A percentile compares a stretch with the other conserved stretches of the same genome.
phyloP scores from a whole-genome alignment of 352 stramenopile species.

The Globisporangium paddicum region DNA sequence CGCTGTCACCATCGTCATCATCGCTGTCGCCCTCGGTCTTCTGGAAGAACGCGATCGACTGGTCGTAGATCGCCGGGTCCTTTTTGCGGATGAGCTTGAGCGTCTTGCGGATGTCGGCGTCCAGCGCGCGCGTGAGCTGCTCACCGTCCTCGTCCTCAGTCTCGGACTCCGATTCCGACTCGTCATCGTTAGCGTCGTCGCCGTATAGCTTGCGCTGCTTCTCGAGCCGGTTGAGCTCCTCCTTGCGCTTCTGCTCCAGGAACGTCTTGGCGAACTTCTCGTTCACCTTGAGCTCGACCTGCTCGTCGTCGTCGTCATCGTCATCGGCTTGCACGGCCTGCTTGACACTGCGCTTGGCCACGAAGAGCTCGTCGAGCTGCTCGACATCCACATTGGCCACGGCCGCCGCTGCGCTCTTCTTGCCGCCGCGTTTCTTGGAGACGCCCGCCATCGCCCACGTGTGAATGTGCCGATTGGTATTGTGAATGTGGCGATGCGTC shows the following conservation, averaged over 20 bases:
- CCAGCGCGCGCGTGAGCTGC: constrained; percentile 64
- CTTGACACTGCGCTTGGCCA: constrained; percentile 19
- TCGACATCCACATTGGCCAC: not conserved
- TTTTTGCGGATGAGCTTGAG: constrained; percentile 89
- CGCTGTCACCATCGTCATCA: constrained; percentile 20
- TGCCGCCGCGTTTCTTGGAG: constrained; percentile 10
- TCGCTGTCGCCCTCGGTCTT: constrained; percentile 21
- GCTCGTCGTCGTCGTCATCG: constrained; percentile 10
- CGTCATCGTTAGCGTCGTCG: constrained; percentile 30
- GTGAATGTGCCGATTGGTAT: not conserved
- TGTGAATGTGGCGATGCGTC: constrained; percentile 9
- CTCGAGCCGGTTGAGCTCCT: constrained; percentile 63
- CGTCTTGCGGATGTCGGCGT: constrained; percentile 77
- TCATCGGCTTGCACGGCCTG: constrained; percentile 1
- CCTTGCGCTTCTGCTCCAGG: constrained; percentile 72
- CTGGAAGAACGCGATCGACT: constrained; percentile 88
- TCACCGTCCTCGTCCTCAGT: constrained; percentile 84
- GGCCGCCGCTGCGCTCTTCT: constrained; percentile 1
- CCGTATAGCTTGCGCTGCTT: constrained; percentile 30
- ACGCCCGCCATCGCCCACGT: not conserved
- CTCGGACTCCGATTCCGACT: constrained; percentile 72
- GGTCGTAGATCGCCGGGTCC: constrained; percentile 92
- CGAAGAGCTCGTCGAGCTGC: constrained; percentile 28
- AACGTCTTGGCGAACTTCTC: constrained; percentile 70
- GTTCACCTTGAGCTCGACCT: constrained; percentile 70